Evolutionary conservation across 176 grass and related monocot species (phyloP).

Genomic region (Aegilops bicornis): DNA sequence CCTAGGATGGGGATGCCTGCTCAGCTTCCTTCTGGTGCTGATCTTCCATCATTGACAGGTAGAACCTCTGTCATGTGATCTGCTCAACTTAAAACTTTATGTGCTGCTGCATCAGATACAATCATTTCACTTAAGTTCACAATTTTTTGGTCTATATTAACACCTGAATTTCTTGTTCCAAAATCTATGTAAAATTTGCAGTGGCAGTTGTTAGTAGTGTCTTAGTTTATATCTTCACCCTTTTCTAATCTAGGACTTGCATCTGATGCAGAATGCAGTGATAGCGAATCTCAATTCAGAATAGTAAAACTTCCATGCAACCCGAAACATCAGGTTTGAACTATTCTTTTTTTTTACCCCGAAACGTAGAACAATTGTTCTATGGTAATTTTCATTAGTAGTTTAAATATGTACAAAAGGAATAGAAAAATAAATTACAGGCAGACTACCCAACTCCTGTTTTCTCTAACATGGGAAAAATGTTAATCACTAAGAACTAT

Average conservation of each 20-base stretch:
- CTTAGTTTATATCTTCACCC: background rate
- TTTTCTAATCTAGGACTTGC: constrained; percentile 7
- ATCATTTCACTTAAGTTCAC: background rate
- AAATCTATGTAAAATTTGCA: background rate
- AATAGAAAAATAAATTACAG: too few relatives aligned
- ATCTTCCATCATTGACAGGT: constrained; percentile 95
- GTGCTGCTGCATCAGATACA: background rate
- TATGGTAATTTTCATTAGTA: too few relatives aligned
- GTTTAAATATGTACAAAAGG: too few relatives aligned
- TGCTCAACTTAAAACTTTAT: background rate
- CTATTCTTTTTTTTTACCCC: background rate
- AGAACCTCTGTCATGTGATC: constrained; percentile 19
- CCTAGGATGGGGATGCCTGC: constrained; percentile 46
- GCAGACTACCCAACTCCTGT: too few relatives aligned
- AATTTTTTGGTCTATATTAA: constrained; percentile 1
- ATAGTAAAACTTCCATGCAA: constrained; percentile 68
- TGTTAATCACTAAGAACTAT: too few relatives aligned
- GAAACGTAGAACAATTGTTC: too few relatives aligned
- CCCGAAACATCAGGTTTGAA: constrained; percentile 51
- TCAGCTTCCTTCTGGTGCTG: constrained; percentile 78
- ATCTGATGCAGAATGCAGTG: constrained; percentile 70
- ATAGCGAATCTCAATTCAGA: constrained; percentile 52
- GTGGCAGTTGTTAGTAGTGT: background rate
- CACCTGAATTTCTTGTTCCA: background rate
- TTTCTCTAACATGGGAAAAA: too few relatives aligned